Conservation (phyloP, 1,284 basidiomycete genomes). For the Ustilago nuda region DNA sequence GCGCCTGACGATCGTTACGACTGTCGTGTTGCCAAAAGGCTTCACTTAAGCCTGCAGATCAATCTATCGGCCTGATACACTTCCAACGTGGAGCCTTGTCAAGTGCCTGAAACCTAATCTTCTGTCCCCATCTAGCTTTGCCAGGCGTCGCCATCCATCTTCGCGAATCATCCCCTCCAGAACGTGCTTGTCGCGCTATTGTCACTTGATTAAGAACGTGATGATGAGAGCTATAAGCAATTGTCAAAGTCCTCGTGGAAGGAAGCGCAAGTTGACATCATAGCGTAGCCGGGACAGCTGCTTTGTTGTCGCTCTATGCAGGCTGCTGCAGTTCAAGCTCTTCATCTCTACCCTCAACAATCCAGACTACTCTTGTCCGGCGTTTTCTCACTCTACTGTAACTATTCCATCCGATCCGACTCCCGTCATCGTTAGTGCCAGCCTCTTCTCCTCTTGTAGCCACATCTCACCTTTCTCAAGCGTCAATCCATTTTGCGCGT, state of each 20-base stretch:
- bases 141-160: background rate
- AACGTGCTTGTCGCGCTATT: constrained; percentile 4
- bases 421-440: background rate
- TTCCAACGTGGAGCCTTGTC: constrained; percentile 1
- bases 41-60: constrained; percentile 34
- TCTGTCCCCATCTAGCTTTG: background rate
- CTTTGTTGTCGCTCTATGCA: constrained; percentile 3
- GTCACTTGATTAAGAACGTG: background rate
- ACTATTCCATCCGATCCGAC: constrained; percentile 8
- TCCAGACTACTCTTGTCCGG: background rate
- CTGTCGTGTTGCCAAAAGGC: background rate
- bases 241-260: background rate
- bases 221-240: background rate
- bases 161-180: background rate
- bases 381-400: constrained; percentile 5
- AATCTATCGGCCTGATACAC: background rate
- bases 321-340: constrained; percentile 12
- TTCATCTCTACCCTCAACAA: background rate
- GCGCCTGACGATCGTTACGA: constrained; percentile 40
- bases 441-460: background rate
- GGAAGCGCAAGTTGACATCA: constrained; percentile 5
- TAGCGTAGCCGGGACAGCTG: background rate
- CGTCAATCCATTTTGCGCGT: background rate
- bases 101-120: constrained; percentile 1
- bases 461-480: background rate